Conservation (phyloP, 108 stramenopile species). For the Cyclotella choctawhatcheeana region DNA sequence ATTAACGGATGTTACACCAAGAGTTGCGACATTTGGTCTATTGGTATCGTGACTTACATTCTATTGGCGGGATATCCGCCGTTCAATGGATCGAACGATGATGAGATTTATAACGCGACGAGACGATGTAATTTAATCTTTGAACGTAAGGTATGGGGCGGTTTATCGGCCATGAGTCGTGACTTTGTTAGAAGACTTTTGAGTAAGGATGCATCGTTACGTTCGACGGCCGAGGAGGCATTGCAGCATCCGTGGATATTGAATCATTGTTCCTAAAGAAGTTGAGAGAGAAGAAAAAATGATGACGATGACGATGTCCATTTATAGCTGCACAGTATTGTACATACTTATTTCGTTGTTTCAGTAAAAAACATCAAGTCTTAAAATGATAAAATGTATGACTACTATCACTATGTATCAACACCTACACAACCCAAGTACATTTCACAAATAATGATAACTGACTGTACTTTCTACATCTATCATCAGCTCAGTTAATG, state of each 20-base stretch:
- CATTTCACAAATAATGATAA: too few relatives aligned
- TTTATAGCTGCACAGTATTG: too few relatives aligned
- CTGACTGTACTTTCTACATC: too few relatives aligned
- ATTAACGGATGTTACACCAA: conserved; percentile 73
- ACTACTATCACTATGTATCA: too few relatives aligned
- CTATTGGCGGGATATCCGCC: conserved; percentile 92
- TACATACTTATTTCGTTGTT: too few relatives aligned
- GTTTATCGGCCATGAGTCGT: conserved; percentile 74
- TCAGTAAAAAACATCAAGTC: too few relatives aligned
- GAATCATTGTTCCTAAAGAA: not conserved
- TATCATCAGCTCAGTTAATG: too few relatives aligned
- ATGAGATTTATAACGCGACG: conserved; percentile 59
- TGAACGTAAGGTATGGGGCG: conserved; percentile 72
- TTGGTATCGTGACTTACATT: conserved; percentile 88
- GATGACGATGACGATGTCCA: too few relatives aligned
- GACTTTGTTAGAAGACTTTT: conserved; percentile 80
- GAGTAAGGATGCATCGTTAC: conserved; percentile 53
- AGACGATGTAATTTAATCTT: conserved; percentile 63
- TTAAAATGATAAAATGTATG: too few relatives aligned
- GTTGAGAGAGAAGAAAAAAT: too few relatives aligned
- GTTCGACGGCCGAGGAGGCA: conserved; percentile 66
- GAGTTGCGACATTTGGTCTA: conserved; percentile 85
- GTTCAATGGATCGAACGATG: conserved; percentile 73
- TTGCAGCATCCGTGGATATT: conserved; percentile 48
- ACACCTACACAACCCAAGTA: too few relatives aligned